phyloP scores from a whole-genome alignment of 2,329 filamentous ascomycete species.

The Epichloe sibirici region DNA sequence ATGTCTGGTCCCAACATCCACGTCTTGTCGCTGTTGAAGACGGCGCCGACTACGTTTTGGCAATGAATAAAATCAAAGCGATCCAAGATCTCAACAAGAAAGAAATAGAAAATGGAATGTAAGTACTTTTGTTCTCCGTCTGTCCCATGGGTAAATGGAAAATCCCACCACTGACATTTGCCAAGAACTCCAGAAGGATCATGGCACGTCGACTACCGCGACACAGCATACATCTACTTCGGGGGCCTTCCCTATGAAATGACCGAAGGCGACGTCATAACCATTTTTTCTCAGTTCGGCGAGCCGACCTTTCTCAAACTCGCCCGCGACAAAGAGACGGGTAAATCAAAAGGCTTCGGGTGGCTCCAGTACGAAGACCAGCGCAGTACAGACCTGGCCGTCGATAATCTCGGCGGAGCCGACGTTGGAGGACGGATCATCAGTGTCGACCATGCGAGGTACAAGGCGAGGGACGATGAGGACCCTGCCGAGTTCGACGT shows the following conservation, averaged over 20 bases:
- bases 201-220: constrained; percentile 95
- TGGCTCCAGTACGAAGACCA: constrained; percentile 99
- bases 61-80: constrained; percentile 88
- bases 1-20: background rate
- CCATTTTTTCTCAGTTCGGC: constrained; percentile 94
- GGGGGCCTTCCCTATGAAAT: constrained; percentile 91
- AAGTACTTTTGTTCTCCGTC: constrained; percentile 22
- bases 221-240: constrained; percentile 94
- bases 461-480: constrained; percentile 76
- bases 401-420: constrained; percentile 87
- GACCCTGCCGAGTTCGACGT: constrained; percentile 47
- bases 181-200: constrained; percentile 69
- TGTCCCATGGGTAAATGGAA: background rate
- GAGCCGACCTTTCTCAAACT: constrained; percentile 91
- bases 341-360: constrained; percentile 86
- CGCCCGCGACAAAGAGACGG: constrained; percentile 87
- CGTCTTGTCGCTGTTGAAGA: background rate
- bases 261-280: constrained; percentile 88
- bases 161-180: constrained; percentile 13
- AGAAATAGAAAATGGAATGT: constrained; percentile 83
- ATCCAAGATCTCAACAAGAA: constrained; percentile 89
- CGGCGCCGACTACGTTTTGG: constrained; percentile 9
- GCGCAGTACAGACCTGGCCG: constrained; percentile 85
- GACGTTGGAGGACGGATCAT: constrained; percentile 69
- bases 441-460: constrained; percentile 84